Conservation (phyloP, 352 stramenopile species). For the Phytophthora cryptogea region DNA sequence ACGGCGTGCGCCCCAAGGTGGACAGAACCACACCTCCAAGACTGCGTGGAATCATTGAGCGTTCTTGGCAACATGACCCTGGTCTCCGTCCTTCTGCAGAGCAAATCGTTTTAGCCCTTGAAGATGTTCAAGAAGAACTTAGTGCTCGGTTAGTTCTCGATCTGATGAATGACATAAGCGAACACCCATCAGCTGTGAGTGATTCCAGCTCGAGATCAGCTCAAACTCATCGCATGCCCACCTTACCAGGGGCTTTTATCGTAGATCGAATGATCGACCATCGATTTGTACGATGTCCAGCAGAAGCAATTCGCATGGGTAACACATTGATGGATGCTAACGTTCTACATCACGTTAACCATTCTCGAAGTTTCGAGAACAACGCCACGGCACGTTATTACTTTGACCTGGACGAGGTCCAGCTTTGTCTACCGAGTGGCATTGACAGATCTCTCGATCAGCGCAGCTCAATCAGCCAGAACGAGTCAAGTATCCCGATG, state of each 20-base stretch:
- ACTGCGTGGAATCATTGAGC: slow-evolving; percentile 34
- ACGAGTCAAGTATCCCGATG: slow-evolving; percentile 29
- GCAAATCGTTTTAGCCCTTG: slow-evolving; percentile 32
- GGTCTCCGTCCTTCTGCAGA: slow-evolving; percentile 34
- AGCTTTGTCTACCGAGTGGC: slow-evolving; percentile 23
- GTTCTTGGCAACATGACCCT: slow-evolving; percentile 39
- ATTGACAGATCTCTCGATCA: slow-evolving; percentile 12
- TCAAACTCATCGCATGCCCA: neutral
- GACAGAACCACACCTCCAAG: slow-evolving; percentile 15
- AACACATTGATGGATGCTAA: slow-evolving; percentile 72
- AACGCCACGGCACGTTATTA: slow-evolving; percentile 36
- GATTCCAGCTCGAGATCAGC: slow-evolving; percentile 4
- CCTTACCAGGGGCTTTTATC: slow-evolving; percentile 26
- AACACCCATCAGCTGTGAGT: slow-evolving; percentile 5
- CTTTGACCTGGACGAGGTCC: slow-evolving; percentile 38
- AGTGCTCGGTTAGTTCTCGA: slow-evolving; percentile 28
- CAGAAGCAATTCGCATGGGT: slow-evolving; percentile 52
- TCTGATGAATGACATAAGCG: slow-evolving; percentile 17
- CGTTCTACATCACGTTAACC: slow-evolving; percentile 57
- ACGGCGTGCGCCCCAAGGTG: slow-evolving; percentile 40
- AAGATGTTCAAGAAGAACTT: slow-evolving; percentile 42
- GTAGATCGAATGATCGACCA: slow-evolving; percentile 36
- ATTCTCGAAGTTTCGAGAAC: slow-evolving; percentile 49
- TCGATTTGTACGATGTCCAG: slow-evolving; percentile 41
- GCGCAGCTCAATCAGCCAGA: slow-evolving; percentile 16